A percentile compares a stretch with the other conserved stretches of the same genome.
phyloP scores from a whole-genome alignment of 768 basidiomycete genomes.

The Ramaria sp. region DNA sequence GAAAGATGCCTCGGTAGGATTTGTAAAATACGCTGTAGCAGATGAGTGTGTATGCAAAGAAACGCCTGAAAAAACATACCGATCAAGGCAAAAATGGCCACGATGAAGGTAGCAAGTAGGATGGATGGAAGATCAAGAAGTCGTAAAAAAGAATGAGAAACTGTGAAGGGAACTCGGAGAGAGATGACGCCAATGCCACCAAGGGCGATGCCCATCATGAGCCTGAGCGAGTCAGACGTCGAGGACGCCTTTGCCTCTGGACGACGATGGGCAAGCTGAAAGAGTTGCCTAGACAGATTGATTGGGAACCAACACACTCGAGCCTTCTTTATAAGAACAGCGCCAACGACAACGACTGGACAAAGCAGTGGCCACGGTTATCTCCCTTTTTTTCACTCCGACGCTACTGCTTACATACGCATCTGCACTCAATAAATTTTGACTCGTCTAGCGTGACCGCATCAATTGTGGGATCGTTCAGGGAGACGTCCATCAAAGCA shows the following conservation, averaged over 20 bases:
- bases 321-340: background rate
- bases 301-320: background rate
- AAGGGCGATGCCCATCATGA: conserved; percentile 53
- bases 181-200: conserved; percentile 53
- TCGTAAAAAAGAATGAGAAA: conserved; percentile 34
- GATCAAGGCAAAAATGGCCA: conserved; percentile 58
- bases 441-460: too few relatives aligned
- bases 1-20: conserved; percentile 90
- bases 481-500: too few relatives aligned
- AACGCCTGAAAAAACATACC: conserved; percentile 30
- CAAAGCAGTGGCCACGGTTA: background rate
- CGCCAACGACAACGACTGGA: background rate
- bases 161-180: conserved; percentile 41
- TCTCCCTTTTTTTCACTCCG: conserved; percentile 3
- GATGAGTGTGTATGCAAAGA: conserved; percentile 4
- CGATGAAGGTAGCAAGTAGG: conserved; percentile 57
- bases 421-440: too few relatives aligned
- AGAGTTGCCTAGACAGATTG: conserved; percentile 9
- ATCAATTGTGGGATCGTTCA: too few relatives aligned
- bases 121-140: conserved; percentile 61
- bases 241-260: background rate
- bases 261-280: conserved; percentile 9
- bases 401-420: background rate
- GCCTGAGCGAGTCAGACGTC: conserved; percentile 7
- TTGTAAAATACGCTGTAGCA: conserved; percentile 79